These are phyloP conservation scores for Phytophthora sp. DNA, from an alignment of 352 stramenopile species.

Conservation along the genomic window DNA sequence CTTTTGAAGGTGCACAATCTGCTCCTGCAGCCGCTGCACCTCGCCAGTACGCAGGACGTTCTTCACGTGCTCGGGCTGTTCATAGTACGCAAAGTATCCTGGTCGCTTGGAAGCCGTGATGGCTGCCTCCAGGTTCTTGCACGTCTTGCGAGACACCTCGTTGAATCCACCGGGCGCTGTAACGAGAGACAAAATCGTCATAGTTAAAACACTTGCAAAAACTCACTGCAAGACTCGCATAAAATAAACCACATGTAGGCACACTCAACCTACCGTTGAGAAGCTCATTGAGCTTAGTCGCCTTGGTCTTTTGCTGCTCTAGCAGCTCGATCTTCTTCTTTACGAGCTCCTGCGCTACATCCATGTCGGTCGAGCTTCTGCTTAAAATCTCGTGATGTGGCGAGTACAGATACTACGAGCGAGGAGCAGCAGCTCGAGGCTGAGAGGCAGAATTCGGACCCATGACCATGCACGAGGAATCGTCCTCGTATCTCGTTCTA, in stretches of 20 bases:
- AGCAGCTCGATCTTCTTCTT: conserved; percentile 85
- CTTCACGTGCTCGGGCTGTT: conserved; percentile 67
- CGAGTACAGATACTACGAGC: neutral
- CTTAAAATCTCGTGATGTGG: neutral
- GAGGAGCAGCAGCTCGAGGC: too few species aligned
- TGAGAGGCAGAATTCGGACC: too few species aligned
- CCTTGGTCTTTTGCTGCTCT: conserved; percentile 68
- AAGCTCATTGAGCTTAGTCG: conserved; percentile 62
- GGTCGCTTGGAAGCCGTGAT: conserved; percentile 77
- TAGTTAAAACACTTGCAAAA: neutral
- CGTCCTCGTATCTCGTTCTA: conserved; percentile 17
- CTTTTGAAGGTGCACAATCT: conserved; percentile 69
- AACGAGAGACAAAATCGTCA: neutral
- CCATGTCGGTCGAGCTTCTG: conserved; percentile 16
- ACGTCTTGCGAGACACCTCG: conserved; percentile 73
- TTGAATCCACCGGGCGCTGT: conserved; percentile 70
- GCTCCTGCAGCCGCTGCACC: conserved; percentile 62
- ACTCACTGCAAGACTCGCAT: too few species aligned
- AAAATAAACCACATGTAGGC: too few species aligned
- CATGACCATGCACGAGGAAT: neutral
- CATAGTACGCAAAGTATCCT: conserved; percentile 79
- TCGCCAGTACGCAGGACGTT: conserved; percentile 57
- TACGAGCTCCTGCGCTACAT: conserved; percentile 66
- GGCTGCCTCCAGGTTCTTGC: conserved; percentile 82
- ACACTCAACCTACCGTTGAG: conserved; percentile 59